A percentile compares a stretch with the other conserved stretches of the same genome.
These are phyloP conservation scores for Ciborinia camelliae DNA, from an alignment of 2,329 filamentous ascomycete genomes.

Conservation along the genomic window DNA sequence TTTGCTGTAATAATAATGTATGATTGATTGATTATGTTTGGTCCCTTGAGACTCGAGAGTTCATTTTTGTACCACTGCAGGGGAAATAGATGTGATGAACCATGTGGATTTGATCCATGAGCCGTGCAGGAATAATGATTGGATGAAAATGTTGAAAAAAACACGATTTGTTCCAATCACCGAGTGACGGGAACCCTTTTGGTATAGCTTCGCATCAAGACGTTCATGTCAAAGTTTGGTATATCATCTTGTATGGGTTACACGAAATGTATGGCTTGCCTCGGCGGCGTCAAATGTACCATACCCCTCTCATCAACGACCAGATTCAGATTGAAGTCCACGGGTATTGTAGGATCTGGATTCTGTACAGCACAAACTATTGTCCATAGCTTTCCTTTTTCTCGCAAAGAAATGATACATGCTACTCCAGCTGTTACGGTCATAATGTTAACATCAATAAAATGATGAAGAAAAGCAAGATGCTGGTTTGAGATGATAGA, in stretches of 20 bases:
- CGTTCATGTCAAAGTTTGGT: not conserved
- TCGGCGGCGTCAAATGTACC: not conserved
- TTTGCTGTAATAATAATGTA: too few relatives aligned
- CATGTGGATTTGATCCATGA: not conserved
- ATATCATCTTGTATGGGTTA: not conserved
- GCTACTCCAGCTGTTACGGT: too few relatives aligned
- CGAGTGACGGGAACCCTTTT: not conserved
- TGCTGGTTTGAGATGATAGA: too few relatives aligned
- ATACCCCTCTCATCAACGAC: not conserved
- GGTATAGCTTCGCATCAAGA: not conserved
- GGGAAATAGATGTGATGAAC: not conserved
- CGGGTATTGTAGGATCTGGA: not conserved
- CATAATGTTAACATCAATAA: too few relatives aligned
- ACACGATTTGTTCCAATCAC: too few relatives aligned
- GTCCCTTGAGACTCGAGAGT: not conserved
- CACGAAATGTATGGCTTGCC: not conserved
- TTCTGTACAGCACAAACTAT: not conserved
- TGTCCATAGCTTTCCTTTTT: not conserved
- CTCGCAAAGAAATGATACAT: too few relatives aligned
- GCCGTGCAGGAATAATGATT: conserved; percentile 6
- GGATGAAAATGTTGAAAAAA: not conserved
- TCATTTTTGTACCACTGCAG: not conserved
- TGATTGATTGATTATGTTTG: too few relatives aligned
- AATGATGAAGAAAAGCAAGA: too few relatives aligned
- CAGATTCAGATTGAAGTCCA: not conserved